Percentiles rank a stretch among this genome's conserved stretches.
These are phyloP conservation scores for Fusarium sterilihyphosum DNA, from an alignment of 2,329 filamentous ascomycete genomes.

Conservation along the genomic window DNA sequence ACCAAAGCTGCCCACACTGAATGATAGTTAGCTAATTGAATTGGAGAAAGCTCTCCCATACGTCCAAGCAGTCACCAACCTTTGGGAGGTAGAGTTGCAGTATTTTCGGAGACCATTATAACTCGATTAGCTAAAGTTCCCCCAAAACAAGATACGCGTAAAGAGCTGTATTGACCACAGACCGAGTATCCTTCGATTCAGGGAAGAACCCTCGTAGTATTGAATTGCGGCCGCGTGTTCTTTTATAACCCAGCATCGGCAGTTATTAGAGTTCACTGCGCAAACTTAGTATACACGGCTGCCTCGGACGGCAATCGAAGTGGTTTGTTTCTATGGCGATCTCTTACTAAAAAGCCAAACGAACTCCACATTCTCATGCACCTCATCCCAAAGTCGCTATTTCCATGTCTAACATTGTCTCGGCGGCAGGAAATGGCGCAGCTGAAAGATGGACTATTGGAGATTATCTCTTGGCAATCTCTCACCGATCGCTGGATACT, in stretches of 20 bases:
- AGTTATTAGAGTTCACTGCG: background rate
- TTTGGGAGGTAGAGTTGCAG: background rate
- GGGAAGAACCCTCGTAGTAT: background rate
- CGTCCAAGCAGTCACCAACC: background rate
- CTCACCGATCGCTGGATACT: background rate
- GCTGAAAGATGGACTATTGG: background rate
- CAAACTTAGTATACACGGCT: background rate
- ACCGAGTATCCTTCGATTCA: too few species aligned
- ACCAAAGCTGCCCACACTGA: constrained; percentile 25
- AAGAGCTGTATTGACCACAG: too few species aligned
- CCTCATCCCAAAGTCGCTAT: background rate
- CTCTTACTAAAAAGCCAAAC: background rate
- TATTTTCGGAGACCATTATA: background rate
- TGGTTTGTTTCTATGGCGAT: background rate
- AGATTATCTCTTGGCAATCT: background rate
- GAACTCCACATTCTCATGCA: background rate
- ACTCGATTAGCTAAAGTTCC: too few species aligned
- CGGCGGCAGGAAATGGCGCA: background rate
- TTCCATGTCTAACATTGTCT: background rate
- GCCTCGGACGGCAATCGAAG: background rate
- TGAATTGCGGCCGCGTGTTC: background rate
- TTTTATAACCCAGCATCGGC: background rate
- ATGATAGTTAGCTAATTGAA: fast-evolving
- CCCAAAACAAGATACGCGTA: too few species aligned
- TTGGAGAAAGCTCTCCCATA: too few species aligned